Evolutionary conservation across 2,329 filamentous ascomycete species (phyloP).

Genomic region (Hypomyces rosellus): DNA sequence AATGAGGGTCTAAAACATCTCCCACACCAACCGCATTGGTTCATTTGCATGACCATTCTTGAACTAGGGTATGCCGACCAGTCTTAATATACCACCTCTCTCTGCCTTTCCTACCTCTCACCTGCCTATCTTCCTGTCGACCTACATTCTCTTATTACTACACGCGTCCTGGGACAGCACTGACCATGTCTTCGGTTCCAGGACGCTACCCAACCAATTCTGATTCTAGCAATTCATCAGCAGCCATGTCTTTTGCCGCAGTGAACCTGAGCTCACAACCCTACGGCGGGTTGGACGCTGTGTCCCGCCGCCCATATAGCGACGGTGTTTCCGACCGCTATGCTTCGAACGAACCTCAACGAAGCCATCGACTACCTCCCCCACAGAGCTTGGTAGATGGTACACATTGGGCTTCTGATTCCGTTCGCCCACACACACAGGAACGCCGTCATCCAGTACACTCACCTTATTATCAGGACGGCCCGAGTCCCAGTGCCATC

Average conservation of each 20-base stretch:
- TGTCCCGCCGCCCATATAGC: constrained; percentile 19
- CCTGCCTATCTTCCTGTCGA: neutral
- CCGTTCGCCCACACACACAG: constrained; percentile 10
- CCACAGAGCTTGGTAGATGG: constrained; percentile 19
- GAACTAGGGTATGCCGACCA: constrained; percentile 12
- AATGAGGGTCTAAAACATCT: constrained; percentile 6
- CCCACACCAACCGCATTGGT: constrained; percentile 10
- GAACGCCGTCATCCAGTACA: constrained; percentile 6
- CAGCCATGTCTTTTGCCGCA: constrained; percentile 17
- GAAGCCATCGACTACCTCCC: constrained; percentile 22
- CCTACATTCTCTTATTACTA: neutral
- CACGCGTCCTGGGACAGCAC: constrained; percentile 5
- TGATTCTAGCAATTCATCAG: constrained; percentile 12
- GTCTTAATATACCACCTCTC: constrained; percentile 7
- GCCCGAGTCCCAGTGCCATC: neutral
- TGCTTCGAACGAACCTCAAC: constrained; percentile 21
- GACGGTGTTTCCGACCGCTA: constrained; percentile 18
- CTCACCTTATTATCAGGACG: neutral
- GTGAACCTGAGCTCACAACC: constrained; percentile 15
- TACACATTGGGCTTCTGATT: constrained; percentile 11
- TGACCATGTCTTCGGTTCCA: constrained; percentile 13
- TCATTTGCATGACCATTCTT: constrained; percentile 13
- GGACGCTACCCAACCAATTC: constrained; percentile 7
- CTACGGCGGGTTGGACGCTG: constrained; percentile 14
- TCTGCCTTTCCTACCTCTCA: neutral